phyloP scores from a whole-genome alignment of 441 rosid species.

The Pelargonium cotyledonis region DNA sequence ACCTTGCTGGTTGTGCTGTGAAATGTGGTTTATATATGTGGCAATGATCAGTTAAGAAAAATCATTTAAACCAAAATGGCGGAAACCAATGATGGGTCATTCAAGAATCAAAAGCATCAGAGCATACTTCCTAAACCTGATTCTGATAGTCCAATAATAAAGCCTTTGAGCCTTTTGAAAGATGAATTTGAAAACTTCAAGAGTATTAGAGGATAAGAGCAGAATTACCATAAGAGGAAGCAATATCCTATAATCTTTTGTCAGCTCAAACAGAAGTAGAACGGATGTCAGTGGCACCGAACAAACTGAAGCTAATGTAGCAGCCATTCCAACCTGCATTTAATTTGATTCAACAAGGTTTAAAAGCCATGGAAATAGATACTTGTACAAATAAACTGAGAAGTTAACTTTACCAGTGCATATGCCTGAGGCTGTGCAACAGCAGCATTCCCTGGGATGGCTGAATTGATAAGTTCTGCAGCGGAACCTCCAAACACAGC shows the following conservation, averaged over 20 bases:
- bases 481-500: conserved; percentile 97
- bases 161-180: neutral
- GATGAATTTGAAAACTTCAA: neutral
- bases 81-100: neutral
- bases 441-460: conserved; percentile 93
- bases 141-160: neutral
- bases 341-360: conserved; percentile 8
- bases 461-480: conserved; percentile 75
- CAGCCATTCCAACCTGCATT: conserved; percentile 96
- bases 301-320: conserved; percentile 94
- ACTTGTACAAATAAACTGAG: neutral
- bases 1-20: neutral
- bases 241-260: conserved; percentile 87
- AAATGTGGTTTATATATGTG: neutral
- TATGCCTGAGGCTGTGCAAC: conserved; percentile 98
- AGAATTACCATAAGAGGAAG: conserved; percentile 89
- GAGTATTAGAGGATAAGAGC: conserved; percentile 6
- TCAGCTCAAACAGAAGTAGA: conserved; percentile 81
- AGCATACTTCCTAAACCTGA: neutral
- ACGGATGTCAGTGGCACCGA: conserved; percentile 96
- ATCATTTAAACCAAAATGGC: neutral
- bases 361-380: neutral
- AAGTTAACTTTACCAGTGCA: conserved; percentile 59
- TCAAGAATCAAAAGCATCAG: no score
- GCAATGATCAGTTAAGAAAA: neutral